Base-by-base conservation (phyloP, 2,329 filamentous ascomycete genomes). In the Endothia cerciana region DNA sequence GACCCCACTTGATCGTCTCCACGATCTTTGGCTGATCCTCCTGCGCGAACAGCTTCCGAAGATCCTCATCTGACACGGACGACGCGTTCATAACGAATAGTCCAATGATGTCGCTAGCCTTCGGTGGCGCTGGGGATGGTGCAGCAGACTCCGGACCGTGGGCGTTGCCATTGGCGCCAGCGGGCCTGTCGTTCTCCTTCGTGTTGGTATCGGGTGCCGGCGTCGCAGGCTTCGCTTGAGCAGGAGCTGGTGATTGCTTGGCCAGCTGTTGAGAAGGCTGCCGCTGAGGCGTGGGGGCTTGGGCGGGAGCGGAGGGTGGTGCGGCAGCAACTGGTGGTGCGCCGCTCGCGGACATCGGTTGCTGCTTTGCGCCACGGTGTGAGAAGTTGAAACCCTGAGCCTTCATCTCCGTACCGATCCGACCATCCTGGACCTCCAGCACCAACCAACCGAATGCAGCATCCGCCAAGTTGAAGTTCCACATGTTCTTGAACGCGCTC, bases 401-500 rank as follows among this genome's bases (percentile, higher is more conserved):
- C 69, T 93, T 89, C 95, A 99, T 99, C 80, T 99, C 95, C 0
- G 95, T 99, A 57, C 94, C 95, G 72, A 99, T 98, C 53, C 95
- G 89, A 61, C 95, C 95, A 74, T 93, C 92, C 75, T 99, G 95
- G 67, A 99, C 90, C 77, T 99, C 95, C 65, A 99, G 81, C 19
- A 98, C 93, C 61, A 99, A 84, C 84, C 93, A 99, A 68, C 95
- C 95, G 77, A 98, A 99, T 25, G 95, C 94, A 64, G 95, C 95
- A 81, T 99, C 95, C 38, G 95, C 95, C 71, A 99, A 80, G 78
- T 98, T 98, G 81, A 99, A 99, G 79, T 99, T 99, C 95, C 95
- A 99, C 95, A 98, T 98, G 77, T 99, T 99, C 84, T 99, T 99
- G 86, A 99, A 99, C 1, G 95, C 95, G 73, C 94, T 97, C 82